A percentile compares a stretch with the other conserved stretches of the same genome.
Evolutionary conservation across 225 moss, liverwort and hornwort genomes (phyloP).

Genomic region (Polytrichum formosum): DNA sequence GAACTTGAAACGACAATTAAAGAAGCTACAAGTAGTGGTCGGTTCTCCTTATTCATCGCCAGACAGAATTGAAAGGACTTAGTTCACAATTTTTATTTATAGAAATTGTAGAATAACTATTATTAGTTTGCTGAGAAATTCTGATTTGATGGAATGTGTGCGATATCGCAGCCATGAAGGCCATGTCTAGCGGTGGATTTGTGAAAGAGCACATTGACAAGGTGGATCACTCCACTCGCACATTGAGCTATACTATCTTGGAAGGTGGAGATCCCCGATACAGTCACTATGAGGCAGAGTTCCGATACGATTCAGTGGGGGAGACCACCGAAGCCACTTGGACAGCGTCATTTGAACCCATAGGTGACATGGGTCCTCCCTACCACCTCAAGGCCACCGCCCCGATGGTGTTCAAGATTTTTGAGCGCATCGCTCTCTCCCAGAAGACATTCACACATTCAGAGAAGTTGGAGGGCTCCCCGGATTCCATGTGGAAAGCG

Average conservation of each 20-base stretch:
- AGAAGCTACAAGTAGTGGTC: too few species aligned
- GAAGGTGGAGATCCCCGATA: slow-evolving; percentile 22
- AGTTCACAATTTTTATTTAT: too few species aligned
- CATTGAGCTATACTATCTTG: slow-evolving; percentile 9
- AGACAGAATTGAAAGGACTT: too few species aligned
- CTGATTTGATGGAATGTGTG: too few species aligned
- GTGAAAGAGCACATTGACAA: slow-evolving; percentile 20
- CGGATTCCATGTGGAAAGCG: slow-evolving; percentile 11
- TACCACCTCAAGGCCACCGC: slow-evolving; percentile 20
- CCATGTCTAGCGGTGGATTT: not conserved
- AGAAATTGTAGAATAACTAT: too few species aligned
- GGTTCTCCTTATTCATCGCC: too few species aligned
- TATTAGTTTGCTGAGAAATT: too few species aligned
- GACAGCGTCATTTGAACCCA: slow-evolving; percentile 24
- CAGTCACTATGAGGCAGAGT: slow-evolving; percentile 10
- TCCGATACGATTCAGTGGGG: slow-evolving; percentile 10
- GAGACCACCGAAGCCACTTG: slow-evolving; percentile 16
- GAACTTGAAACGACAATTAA: too few species aligned
- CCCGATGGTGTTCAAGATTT: slow-evolving; percentile 7
- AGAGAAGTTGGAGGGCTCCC: slow-evolving; percentile 20
- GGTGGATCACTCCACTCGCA: slow-evolving; percentile 10
- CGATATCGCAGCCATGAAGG: too few species aligned
- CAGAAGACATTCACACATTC: slow-evolving; percentile 17
- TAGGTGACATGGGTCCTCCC: slow-evolving; percentile 15
- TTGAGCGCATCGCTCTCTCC: slow-evolving; percentile 10